These are phyloP conservation scores for Przewalskia tangutica DNA, from an alignment of 257 asterid species.

Conservation along the genomic window DNA sequence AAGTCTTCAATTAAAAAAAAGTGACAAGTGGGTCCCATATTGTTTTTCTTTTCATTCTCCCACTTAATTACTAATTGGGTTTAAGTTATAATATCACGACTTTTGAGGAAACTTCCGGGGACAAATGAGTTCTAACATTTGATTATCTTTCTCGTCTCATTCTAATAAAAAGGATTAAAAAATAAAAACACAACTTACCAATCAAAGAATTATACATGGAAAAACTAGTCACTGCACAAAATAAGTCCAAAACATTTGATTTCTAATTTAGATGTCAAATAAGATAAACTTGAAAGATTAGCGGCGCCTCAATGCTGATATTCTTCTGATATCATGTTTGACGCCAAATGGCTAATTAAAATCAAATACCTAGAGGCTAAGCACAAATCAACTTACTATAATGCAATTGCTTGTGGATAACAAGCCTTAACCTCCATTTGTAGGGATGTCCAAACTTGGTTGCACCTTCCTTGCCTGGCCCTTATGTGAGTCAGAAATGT, in stretches of 20 bases:
- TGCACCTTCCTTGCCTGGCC: slow-evolving; percentile 37
- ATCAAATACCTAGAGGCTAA: background rate
- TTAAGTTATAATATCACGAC: too few species aligned
- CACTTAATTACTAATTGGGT: too few species aligned
- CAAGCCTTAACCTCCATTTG: slow-evolving; percentile 59
- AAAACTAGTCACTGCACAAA: background rate
- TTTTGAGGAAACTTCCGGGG: too few species aligned
- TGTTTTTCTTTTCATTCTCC: too few species aligned
- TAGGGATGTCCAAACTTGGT: slow-evolving; percentile 58
- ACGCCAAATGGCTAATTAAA: background rate
- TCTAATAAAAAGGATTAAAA: background rate
- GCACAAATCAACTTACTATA: slow-evolving; percentile 22
- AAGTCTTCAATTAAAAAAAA: too few species aligned
- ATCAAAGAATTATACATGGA: background rate
- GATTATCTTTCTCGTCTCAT: background rate
- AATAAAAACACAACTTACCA: background rate
- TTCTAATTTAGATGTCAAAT: background rate
- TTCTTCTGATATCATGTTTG: background rate
- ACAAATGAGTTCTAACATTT: background rate
- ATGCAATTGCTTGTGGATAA: slow-evolving; percentile 64
- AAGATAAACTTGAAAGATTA: background rate
- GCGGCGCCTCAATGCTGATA: background rate
- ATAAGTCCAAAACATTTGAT: background rate
- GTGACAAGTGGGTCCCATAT: too few species aligned
- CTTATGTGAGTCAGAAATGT: slow-evolving; percentile 37